These are phyloP conservation scores for Vaccinium darrowii DNA, from an alignment of 148 eudicot species.

Conservation along the genomic window DNA sequence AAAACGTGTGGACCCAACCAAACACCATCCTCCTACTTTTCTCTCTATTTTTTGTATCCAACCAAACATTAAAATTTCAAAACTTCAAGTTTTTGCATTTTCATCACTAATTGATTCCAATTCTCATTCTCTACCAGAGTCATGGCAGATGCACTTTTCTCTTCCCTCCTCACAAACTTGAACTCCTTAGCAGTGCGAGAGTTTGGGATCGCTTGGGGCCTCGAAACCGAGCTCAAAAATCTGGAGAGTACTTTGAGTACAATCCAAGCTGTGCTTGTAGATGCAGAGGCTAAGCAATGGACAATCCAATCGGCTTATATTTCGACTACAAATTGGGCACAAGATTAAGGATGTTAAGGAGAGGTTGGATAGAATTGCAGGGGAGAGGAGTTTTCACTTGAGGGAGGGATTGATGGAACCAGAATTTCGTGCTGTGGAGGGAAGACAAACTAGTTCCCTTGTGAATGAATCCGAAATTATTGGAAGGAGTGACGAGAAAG, in stretches of 20 bases:
- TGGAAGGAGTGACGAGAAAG: conserved; percentile 14
- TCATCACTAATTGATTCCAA: too few species aligned
- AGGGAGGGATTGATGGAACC: background rate
- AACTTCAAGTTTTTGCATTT: too few species aligned
- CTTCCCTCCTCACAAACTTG: background rate
- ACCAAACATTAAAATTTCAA: too few species aligned
- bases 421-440: background rate
- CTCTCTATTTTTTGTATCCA: too few species aligned
- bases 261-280: conserved; percentile 15
- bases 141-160: too few species aligned
- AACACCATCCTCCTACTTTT: too few species aligned
- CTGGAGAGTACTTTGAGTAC: background rate
- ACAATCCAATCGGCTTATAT: background rate
- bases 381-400: background rate
- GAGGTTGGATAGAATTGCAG: background rate
- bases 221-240: background rate
- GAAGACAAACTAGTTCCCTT: background rate
- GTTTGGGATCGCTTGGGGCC: background rate
- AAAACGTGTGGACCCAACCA: too few species aligned
- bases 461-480: conserved; percentile 9
- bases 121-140: too few species aligned
- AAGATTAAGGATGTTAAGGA: background rate
- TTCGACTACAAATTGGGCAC: background rate
- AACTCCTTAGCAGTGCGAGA: background rate
- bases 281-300: conserved; percentile 17